These are phyloP conservation scores for Cyberlindnera amylophila DNA, from an alignment of 805 yeast genomes.

Conservation along the genomic window DNA sequence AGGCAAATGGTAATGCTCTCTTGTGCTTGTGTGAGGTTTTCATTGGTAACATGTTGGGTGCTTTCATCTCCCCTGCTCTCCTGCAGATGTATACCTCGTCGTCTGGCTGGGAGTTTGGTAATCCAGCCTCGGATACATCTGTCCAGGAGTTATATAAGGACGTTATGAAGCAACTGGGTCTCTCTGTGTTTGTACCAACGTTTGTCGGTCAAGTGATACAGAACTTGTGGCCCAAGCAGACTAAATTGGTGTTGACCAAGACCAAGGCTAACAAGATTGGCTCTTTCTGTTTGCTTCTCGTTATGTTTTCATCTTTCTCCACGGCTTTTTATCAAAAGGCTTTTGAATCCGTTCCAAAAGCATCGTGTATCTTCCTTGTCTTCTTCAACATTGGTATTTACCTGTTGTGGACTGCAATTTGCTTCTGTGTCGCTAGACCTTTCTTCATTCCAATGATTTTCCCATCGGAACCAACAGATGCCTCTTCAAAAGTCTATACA, in stretches of 20 bases:
- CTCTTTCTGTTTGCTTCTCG: conserved; percentile 69
- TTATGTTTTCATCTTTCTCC: conserved; percentile 77
- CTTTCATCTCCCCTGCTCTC: conserved; percentile 82
- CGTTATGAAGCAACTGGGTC: conserved; percentile 86
- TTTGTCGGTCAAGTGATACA: conserved; percentile 86
- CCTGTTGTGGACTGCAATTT: conserved; percentile 65
- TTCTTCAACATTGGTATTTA: conserved; percentile 83
- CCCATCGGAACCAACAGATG: conserved; percentile 43
- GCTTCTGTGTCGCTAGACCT: conserved; percentile 61
- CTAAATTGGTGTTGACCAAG: conserved; percentile 53
- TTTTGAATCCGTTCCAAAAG: conserved; percentile 64
- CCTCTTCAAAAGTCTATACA: conserved; percentile 42
- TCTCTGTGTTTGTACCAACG: conserved; percentile 78
- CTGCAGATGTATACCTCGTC: conserved; percentile 60
- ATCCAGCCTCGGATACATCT: conserved; percentile 60
- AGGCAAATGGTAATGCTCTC: conserved; percentile 79
- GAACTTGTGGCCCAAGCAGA: conserved; percentile 61
- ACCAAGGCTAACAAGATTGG: conserved; percentile 70
- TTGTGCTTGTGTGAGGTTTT: conserved; percentile 81
- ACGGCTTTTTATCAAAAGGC: conserved; percentile 85
- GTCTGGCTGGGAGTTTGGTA: conserved; percentile 69
- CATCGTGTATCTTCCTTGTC: conserved; percentile 68
- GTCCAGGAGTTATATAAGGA: conserved; percentile 58
- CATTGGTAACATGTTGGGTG: conserved; percentile 80
- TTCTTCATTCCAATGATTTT: conserved; percentile 42